Evolutionary conservation across 148 eudicot genomes (phyloP).

Genomic region (Polygonum aviculare): DNA sequence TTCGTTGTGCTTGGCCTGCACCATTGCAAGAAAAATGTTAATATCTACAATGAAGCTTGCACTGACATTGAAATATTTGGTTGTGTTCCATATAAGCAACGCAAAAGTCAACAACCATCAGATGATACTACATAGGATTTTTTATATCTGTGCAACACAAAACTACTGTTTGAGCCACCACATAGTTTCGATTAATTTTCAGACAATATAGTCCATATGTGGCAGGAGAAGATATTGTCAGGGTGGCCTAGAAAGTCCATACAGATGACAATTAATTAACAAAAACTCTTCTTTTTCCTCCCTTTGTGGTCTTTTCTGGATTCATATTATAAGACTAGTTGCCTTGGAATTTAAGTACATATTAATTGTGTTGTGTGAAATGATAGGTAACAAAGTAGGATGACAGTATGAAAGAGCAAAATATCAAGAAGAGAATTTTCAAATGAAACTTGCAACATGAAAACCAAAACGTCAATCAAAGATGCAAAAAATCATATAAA

Average conservation of each 20-base stretch:
- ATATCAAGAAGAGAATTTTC: neutral
- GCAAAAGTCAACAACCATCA: neutral
- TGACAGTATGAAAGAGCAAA: neutral
- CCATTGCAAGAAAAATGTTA: neutral
- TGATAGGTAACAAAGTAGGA: neutral
- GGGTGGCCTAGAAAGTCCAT: neutral
- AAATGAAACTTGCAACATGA: neutral
- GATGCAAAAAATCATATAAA: neutral
- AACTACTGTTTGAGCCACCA: neutral
- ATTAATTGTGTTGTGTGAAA: neutral
- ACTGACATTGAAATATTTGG: neutral
- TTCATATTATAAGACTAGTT: neutral
- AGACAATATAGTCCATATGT: neutral
- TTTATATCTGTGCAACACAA: neutral
- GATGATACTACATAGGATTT: neutral
- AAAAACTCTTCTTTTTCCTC: neutral
- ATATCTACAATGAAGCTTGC: neutral
- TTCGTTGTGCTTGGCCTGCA: slow-evolving; percentile 40
- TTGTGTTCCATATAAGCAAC: neutral
- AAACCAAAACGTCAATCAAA: neutral
- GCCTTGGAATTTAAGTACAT: neutral
- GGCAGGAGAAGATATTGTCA: neutral
- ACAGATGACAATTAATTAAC: neutral
- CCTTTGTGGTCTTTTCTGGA: neutral
- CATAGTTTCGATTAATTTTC: neutral